Conservation (phyloP, 495 filamentous ascomycete genomes). For the Bacidia gigantensis region DNA sequence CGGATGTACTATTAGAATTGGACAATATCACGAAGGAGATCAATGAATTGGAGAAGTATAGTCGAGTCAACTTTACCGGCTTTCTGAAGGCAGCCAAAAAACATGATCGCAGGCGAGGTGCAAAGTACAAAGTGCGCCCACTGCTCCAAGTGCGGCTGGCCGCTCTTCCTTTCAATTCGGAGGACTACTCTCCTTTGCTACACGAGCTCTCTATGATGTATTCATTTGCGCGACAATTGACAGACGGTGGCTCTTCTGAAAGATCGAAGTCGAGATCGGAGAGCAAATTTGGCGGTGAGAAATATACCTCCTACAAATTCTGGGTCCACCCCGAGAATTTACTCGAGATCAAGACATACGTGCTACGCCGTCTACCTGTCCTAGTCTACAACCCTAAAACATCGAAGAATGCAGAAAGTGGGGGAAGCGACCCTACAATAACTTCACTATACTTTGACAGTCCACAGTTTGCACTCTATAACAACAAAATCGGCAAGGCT, state of each 20-base stretch:
- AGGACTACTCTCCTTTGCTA: conserved; percentile 81
- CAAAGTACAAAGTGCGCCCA: conserved; percentile 70
- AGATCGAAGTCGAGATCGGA: conserved; percentile 28
- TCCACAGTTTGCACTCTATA: conserved; percentile 69
- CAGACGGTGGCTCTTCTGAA: conserved; percentile 40
- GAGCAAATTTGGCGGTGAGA: conserved; percentile 38
- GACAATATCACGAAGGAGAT: conserved; percentile 81
- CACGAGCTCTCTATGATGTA: conserved; percentile 87
- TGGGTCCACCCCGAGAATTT: conserved; percentile 95
- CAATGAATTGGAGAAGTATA: conserved; percentile 87
- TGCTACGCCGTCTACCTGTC: conserved; percentile 76
- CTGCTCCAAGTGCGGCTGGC: conserved; percentile 80
- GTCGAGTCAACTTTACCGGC: conserved; percentile 90
- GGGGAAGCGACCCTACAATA: conserved; percentile 72
- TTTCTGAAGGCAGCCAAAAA: conserved; percentile 98
- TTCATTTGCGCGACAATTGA: conserved; percentile 73
- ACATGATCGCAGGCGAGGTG: conserved; percentile 81
- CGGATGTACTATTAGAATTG: conserved; percentile 61
- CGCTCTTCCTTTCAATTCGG: conserved; percentile 83
- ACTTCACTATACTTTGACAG: conserved; percentile 95
- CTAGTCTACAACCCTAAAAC: conserved; percentile 83
- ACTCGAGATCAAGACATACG: conserved; percentile 88
- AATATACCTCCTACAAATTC: conserved; percentile 90
- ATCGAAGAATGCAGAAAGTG: conserved; percentile 61
- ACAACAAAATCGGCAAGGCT: conserved; percentile 65